Evolutionary conservation across 768 basidiomycete species (phyloP), one percentile per base, ranked within the genome.

Genomic region (Suillus placidus): DNA sequence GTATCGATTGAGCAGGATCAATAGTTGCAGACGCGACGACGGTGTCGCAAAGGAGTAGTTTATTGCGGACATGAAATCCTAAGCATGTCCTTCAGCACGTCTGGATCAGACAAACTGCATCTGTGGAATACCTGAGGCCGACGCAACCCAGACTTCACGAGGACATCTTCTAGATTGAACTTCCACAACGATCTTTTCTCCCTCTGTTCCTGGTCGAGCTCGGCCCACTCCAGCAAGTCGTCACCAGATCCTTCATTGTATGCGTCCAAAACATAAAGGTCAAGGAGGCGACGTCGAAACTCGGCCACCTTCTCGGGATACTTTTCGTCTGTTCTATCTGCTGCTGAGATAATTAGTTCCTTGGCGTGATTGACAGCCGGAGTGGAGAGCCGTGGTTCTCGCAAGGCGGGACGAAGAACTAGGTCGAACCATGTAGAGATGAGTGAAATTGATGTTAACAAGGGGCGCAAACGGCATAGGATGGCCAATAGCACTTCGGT

Each of bases 401-500:
- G 88, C 62, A 94, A 80, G 35, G 92, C 90, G 32, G 91, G 89
- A 40, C 93, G 88, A 3, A 94, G 81, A 34, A 91, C 82, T 40
- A 91, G 83, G 73, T 94, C 92, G 74, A 92, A 94, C 93, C 93
- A 94, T 34, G 82, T 83, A 2, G 88, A 88, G 64, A 93, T 89
- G 63, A 93, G 80, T 32, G 90, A 90, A 7, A 81, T 81, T 9
- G 89, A 78, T 3, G 90, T 80, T 8, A 93, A 78, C 35, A 91
- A 80, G 14, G 88, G 84, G 12, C 80, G 80, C 34, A 94, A 81
- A 69, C 87, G 87, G 67, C 84, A 83, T 7, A 94, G 81, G 20
- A 91, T 82, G 32, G 84, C 82, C 13, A 94, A 82, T 69, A 94
- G 88, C 16, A 87, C 76, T 71, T 92, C 90, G 4, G 82, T 83